A percentile compares a stretch with the other conserved stretches of the same genome.
These are phyloP conservation scores for Fusarium concolor DNA, from an alignment of 2,329 filamentous ascomycete species.

Conservation along the genomic window DNA sequence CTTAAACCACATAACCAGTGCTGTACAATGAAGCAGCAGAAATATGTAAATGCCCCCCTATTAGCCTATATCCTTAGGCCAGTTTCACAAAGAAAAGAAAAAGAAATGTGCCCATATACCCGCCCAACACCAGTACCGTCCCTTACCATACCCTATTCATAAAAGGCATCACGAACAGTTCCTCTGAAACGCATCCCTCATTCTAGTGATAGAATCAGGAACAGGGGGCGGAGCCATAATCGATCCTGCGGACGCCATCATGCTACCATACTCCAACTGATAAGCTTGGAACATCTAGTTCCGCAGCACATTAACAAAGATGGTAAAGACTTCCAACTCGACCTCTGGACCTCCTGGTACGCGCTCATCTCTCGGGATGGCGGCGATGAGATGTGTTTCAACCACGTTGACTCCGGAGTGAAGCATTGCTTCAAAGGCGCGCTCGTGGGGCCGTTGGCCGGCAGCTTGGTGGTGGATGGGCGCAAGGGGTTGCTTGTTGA, in stretches of 20 bases:
- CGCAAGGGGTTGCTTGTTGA: constrained; percentile 73
- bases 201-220: background rate
- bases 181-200: background rate
- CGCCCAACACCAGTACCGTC: constrained; percentile 27
- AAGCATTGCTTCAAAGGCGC: constrained; percentile 81
- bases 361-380: constrained; percentile 70
- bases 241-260: background rate
- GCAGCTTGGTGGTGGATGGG: constrained; percentile 60
- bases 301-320: constrained; percentile 78
- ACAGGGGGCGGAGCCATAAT: background rate
- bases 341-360: constrained; percentile 69
- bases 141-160: constrained; percentile 19
- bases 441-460: constrained; percentile 68
- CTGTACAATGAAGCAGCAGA: constrained; percentile 1
- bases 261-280: constrained; percentile 17
- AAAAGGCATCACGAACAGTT: constrained; percentile 7
- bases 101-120: constrained; percentile 1
- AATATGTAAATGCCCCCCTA: constrained; percentile 14
- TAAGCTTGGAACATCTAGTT: constrained; percentile 45
- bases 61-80: constrained; percentile 1
- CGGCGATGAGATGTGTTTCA: constrained; percentile 81
- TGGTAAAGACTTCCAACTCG: constrained; percentile 82
- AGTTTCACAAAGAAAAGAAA: constrained; percentile 8
- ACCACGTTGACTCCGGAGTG: constrained; percentile 80
- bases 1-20: background rate